phyloP scores from a whole-genome alignment of 345 rosid species.

The Anacardium occidentale region DNA sequence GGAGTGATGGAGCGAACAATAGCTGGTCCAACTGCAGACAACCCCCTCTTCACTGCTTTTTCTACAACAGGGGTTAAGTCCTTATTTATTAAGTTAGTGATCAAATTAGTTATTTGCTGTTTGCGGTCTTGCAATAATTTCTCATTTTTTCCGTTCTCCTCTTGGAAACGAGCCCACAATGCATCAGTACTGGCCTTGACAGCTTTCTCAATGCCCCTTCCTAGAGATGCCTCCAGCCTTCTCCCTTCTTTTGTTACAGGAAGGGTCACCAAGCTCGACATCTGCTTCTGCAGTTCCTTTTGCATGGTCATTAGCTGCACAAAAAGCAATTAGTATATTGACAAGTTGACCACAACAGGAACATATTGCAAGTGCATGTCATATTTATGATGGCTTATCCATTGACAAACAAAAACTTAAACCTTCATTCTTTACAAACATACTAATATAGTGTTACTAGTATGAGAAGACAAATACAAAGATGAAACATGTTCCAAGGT shows the following conservation, averaged over 20 bases:
- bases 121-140: constrained; percentile 52
- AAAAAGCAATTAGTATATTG: constrained; percentile 2
- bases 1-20: constrained; percentile 59
- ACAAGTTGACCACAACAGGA: too few relatives aligned
- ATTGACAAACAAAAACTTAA: constrained; percentile 4
- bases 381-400: neutral
- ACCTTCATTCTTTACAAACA: neutral
- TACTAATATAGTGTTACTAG: neutral
- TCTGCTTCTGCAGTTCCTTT: constrained; percentile 83
- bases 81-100: constrained; percentile 55
- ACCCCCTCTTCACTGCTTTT: constrained; percentile 69
- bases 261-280: constrained; percentile 51
- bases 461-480: neutral
- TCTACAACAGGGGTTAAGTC: constrained; percentile 59
- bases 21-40: constrained; percentile 50
- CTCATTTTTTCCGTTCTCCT: constrained; percentile 66
- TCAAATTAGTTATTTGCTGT: constrained; percentile 58
- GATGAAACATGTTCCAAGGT: neutral
- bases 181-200: constrained; percentile 75
- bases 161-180: constrained; percentile 76
- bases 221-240: constrained; percentile 73
- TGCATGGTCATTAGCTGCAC: constrained; percentile 60
- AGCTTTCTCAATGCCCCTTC: constrained; percentile 67
- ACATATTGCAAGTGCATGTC: neutral
- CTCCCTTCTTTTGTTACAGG: constrained; percentile 69